Percentiles rank a stretch among this genome's conserved stretches.
These are phyloP conservation scores for Diospyros kaki DNA, from an alignment of 148 eudicot genomes.

Conservation along the genomic window DNA sequence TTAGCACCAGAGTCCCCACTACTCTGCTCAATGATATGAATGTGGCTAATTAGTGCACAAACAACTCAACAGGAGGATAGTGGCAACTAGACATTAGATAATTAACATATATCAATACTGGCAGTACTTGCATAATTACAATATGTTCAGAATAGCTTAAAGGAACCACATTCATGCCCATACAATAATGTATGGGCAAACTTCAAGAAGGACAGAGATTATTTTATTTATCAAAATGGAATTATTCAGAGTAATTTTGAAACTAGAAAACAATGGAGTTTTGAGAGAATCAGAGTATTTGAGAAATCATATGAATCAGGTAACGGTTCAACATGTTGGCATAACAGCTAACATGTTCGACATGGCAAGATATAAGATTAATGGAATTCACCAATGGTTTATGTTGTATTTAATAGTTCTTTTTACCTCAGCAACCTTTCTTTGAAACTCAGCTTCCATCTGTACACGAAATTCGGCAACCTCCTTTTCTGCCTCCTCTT, in stretches of 20 bases:
- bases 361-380: not conserved
- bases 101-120: not conserved
- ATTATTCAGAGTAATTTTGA: not conserved
- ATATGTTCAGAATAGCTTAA: not conserved
- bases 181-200: not conserved
- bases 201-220: not conserved
- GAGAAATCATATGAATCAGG: not conserved
- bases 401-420: not conserved
- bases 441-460: conserved; percentile 73
- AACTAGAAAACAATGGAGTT: not conserved
- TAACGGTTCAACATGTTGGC: not conserved
- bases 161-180: too few relatives aligned
- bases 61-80: not conserved
- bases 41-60: not conserved
- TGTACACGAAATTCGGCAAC: conserved; percentile 83
- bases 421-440: conserved; percentile 68
- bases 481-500: conserved; percentile 91
- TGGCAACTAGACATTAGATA: not conserved
- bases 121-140: not conserved
- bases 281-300: too few relatives aligned
- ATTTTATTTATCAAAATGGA: not conserved
- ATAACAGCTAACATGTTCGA: not conserved
- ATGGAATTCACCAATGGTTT: not conserved
- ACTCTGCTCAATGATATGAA: conserved; percentile 42
- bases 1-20: conserved; percentile 97